These are phyloP conservation scores for Nidularia sp. DNA, from an alignment of 768 basidiomycete species.

Conservation along the genomic window DNA sequence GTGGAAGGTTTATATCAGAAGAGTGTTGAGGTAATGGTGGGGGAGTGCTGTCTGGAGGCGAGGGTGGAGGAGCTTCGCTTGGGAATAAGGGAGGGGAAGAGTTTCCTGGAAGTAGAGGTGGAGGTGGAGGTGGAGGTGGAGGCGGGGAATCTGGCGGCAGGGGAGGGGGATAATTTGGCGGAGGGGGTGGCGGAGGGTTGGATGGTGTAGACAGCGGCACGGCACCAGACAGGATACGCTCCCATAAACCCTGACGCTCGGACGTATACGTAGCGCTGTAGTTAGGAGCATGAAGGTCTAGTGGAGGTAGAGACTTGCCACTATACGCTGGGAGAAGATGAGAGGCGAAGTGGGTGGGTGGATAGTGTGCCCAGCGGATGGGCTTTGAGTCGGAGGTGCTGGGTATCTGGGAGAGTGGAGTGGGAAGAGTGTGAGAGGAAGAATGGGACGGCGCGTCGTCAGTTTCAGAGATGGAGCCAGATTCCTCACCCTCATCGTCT, in stretches of 20 bases:
- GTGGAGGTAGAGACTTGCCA: constrained; percentile 31
- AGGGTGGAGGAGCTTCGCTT: constrained; percentile 6
- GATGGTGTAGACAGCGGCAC: constrained; percentile 5
- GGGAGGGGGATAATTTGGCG: constrained; percentile 10
- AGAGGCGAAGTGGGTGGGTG: constrained; percentile 54
- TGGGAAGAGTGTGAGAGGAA: neutral
- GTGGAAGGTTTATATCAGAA: constrained; percentile 2
- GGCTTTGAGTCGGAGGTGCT: constrained; percentile 2
- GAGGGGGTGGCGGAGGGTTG: constrained; percentile 10
- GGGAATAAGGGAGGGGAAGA: constrained; percentile 8
- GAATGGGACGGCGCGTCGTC: neutral
- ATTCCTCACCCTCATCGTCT: neutral
- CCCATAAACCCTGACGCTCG: constrained; percentile 37
- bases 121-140: constrained; percentile 32
- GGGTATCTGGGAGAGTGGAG: neutral
- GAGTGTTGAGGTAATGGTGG: constrained; percentile 9
- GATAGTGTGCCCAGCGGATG: constrained; percentile 62
- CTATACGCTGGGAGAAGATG: constrained; percentile 50
- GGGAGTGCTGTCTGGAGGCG: constrained; percentile 4
- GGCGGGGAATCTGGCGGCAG: constrained; percentile 19
- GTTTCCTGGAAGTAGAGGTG: constrained; percentile 9
- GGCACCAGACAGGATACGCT: constrained; percentile 21
- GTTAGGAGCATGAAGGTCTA: constrained; percentile 6
- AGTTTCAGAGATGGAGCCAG: neutral
- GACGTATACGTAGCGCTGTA: constrained; percentile 24